Conservation (phyloP, 2,329 filamentous ascomycete genomes). For the Pleochaeta shiraiana region DNA sequence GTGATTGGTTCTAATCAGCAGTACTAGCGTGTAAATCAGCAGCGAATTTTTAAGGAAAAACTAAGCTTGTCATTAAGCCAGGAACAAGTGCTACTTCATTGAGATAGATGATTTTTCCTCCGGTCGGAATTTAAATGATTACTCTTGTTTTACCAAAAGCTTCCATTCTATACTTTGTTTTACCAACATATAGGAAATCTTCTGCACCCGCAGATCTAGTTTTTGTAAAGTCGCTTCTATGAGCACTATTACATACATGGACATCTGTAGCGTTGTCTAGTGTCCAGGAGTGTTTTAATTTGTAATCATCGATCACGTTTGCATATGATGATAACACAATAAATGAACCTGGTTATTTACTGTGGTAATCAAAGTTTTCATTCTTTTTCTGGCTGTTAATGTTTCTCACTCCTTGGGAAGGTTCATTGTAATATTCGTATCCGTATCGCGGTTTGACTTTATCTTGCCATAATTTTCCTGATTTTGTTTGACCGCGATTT, state of each 20-base stretch:
- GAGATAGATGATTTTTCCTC: not conserved
- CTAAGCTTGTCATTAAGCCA: not conserved
- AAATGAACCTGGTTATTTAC: too few relatives aligned
- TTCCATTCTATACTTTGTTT: not conserved
- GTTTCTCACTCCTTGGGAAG: too few relatives aligned
- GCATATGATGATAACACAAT: not conserved
- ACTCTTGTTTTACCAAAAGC: constrained; percentile 2
- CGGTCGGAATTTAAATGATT: not conserved
- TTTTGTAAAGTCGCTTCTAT: not conserved
- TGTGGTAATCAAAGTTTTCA: too few relatives aligned
- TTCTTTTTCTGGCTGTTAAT: too few relatives aligned
- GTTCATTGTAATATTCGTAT: too few relatives aligned
- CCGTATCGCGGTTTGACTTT: too few relatives aligned
- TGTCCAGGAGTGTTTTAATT: not conserved
- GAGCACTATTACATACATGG: not conserved
- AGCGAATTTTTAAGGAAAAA: too few relatives aligned
- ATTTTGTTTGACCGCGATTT: too few relatives aligned
- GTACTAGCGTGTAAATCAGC: too few relatives aligned
- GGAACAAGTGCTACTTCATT: not conserved
- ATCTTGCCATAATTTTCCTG: too few relatives aligned
- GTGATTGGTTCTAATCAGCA: too few relatives aligned
- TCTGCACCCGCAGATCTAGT: not conserved
- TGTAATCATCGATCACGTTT: not conserved
- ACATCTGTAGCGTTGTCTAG: not conserved
- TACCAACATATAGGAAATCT: not conserved